Evolutionary conservation across 2,329 filamentous ascomycete genomes (phyloP).

Genomic region (Microsporum audouinii): DNA sequence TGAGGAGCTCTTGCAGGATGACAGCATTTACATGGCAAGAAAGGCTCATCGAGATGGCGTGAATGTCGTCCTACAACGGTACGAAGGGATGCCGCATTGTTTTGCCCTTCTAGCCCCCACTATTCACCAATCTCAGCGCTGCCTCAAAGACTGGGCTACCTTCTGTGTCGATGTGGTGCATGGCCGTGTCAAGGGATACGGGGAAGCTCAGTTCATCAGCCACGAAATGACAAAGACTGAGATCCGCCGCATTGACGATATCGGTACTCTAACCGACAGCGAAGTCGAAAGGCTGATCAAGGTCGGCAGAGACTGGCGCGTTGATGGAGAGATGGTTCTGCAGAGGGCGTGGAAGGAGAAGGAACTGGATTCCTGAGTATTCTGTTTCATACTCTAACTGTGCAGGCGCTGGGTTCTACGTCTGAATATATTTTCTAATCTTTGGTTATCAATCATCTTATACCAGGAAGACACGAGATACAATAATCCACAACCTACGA

Average conservation of each 20-base stretch:
- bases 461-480: background rate
- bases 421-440: background rate
- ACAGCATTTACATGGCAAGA: slow-evolving; percentile 30
- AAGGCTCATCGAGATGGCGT: slow-evolving; percentile 29
- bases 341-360: slow-evolving; percentile 22
- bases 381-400: background rate
- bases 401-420: background rate
- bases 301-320: slow-evolving; percentile 22
- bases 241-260: slow-evolving; percentile 25
- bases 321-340: slow-evolving; percentile 27
- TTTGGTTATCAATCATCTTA: too few relatives aligned
- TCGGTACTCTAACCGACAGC: slow-evolving; percentile 26
- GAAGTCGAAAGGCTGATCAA: slow-evolving; percentile 25
- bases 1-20: slow-evolving; percentile 34
- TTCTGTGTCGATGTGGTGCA: slow-evolving; percentile 38
- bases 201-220: slow-evolving; percentile 22
- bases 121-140: slow-evolving; percentile 39
- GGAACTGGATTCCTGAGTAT: background rate
- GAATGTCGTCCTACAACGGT: slow-evolving; percentile 29
- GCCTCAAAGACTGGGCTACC: slow-evolving; percentile 44
- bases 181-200: slow-evolving; percentile 18
- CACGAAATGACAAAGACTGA: slow-evolving; percentile 21
- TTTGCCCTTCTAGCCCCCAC: slow-evolving; percentile 47
- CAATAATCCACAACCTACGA: background rate
- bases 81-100: slow-evolving; percentile 38